phyloP scores from a whole-genome alignment of 2,329 filamentous ascomycete species.

The Clarireedia paspali region DNA sequence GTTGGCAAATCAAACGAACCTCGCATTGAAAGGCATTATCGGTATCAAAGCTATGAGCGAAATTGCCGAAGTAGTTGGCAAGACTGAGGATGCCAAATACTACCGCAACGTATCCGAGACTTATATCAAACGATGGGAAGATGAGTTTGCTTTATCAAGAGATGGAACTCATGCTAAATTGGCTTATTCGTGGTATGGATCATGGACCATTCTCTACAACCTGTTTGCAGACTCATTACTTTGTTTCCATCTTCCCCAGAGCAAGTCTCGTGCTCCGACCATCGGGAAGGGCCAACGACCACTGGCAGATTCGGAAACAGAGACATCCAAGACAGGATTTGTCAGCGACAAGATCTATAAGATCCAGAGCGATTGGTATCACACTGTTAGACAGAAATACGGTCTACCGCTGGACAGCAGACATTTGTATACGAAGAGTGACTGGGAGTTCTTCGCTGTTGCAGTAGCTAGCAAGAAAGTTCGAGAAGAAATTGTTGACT shows the following conservation, averaged over 20 bases:
- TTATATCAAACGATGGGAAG: conserved; percentile 60
- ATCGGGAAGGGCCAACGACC: conserved; percentile 20
- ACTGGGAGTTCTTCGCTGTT: conserved; percentile 87
- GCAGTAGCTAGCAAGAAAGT: conserved; percentile 65
- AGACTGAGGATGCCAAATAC: conserved; percentile 46
- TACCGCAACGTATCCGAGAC: conserved; percentile 53
- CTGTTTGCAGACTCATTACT: conserved; percentile 65
- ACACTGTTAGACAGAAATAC: conserved; percentile 69
- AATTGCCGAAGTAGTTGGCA: conserved; percentile 49
- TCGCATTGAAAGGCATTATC: conserved; percentile 71
- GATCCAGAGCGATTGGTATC: conserved; percentile 75
- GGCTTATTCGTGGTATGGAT: conserved; percentile 66
- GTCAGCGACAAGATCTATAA: conserved; percentile 71
- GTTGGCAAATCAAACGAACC: conserved; percentile 61
- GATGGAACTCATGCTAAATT: conserved; percentile 62
- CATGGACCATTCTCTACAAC: conserved; percentile 68
- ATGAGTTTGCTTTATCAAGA: conserved; percentile 51
- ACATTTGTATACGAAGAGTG: conserved; percentile 79
- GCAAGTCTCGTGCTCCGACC: conserved; percentile 21
- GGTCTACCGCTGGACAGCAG: conserved; percentile 76
- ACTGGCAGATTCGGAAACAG: conserved; percentile 11
- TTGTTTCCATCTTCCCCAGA: conserved; percentile 59
- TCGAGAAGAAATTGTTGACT: conserved; percentile 62
- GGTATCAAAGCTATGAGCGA: conserved; percentile 72
- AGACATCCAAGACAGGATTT: conserved; percentile 41